These are phyloP conservation scores for sunflower (Helianthus annuus) DNA, from an alignment of 129 eudicot species.

Conservation along the genomic window DNA sequence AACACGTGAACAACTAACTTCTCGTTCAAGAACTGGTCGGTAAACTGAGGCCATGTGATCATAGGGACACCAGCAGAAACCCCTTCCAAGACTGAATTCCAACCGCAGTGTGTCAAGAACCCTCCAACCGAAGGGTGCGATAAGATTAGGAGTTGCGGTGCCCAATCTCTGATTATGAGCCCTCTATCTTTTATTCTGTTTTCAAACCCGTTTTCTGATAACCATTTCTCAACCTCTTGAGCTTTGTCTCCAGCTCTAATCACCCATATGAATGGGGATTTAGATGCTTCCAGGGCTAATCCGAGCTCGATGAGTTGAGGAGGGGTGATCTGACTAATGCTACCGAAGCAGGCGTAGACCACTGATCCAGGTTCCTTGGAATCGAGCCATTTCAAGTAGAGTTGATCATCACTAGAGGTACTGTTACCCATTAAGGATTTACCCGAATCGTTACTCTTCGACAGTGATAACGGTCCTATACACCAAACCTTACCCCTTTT, in stretches of 20 bases:
- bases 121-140: constrained; percentile 56
- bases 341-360: constrained; percentile 55
- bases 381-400: constrained; percentile 47
- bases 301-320: constrained; percentile 53
- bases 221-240: constrained; percentile 52
- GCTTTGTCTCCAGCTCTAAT: constrained; percentile 44
- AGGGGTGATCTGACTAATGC: constrained; percentile 37
- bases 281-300: constrained; percentile 48
- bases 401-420: constrained; percentile 28
- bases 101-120: constrained; percentile 36
- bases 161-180: constrained; percentile 59
- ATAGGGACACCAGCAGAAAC: constrained; percentile 29
- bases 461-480: constrained; percentile 67
- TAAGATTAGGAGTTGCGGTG: constrained; percentile 56
- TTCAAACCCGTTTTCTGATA: constrained; percentile 44
- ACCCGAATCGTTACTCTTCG: constrained; percentile 28
- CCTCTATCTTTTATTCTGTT: constrained; percentile 52
- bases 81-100: constrained; percentile 32
- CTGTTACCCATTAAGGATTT: constrained; percentile 44
- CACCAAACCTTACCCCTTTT: constrained; percentile 54
- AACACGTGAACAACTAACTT: constrained; percentile 29
- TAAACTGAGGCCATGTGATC: constrained; percentile 39
- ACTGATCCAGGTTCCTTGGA: constrained; percentile 41
- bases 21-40: constrained; percentile 39
- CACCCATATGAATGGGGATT: constrained; percentile 55